Evolutionary conservation across 495 filamentous ascomycete species (phyloP), one percentile per base, ranked within the genome.

Genomic region (Pyrenula massariospora): DNA sequence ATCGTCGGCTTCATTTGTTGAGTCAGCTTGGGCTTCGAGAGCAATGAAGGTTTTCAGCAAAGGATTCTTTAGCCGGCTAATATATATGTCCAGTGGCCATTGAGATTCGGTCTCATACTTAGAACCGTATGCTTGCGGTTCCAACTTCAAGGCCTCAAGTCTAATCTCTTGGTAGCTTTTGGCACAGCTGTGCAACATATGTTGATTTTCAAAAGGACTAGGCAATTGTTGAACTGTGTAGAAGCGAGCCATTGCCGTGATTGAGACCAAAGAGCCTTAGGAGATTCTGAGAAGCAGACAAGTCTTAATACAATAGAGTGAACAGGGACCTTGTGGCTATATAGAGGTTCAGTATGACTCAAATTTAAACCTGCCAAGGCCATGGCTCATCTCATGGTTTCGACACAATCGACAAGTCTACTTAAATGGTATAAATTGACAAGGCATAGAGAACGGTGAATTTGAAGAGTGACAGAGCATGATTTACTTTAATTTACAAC

Each of bases 41-140:
- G 77, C 59, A 42, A 42, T 42, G 56, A 78, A 73, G 3, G 70
- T 71, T 53, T 62, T 71, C 24, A 67, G 70, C 2, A 66, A 54
- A 23, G 75, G 76, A 60, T 77, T 79, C 57, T 58, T 59, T 25
- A 82, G 62, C 48, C 75, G 73, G 19, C 61, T 61, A 24, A 67
- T 60, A 68, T 77, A 80, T 54, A 61, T 60, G 15, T 71, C 67
- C 12, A 73, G 62, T 11, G 60, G 58, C 59, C 75, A 74, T 20
- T 65, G 66, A 56, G 62, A 62, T 59, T 81, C 77, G 23, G 65
- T 60, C 23, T 69, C 71, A 56, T 76, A 77, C 0, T 67, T 76
- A 5, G 77, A 76, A 15, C 71, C 69, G 60, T 80, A 82, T n/a
- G 72, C 67, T 19, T 62, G 53, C 5, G 70, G 69, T 24, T 67